A percentile compares a stretch with the other conserved stretches of the same genome.
These are phyloP conservation scores for Leccinum arenicola DNA, from an alignment of 768 basidiomycete genomes.

Conservation along the genomic window DNA sequence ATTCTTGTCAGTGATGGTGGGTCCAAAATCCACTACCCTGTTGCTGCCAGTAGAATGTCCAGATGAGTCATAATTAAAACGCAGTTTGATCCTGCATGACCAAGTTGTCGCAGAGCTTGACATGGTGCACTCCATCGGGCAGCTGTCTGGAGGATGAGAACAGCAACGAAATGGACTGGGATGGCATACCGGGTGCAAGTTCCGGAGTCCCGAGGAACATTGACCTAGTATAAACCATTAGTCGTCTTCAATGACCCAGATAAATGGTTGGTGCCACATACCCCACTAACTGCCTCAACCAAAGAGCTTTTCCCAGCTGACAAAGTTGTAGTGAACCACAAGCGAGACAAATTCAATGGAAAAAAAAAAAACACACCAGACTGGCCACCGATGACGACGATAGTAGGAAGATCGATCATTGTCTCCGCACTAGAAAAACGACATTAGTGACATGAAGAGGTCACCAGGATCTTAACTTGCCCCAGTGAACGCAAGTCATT, in stretches of 20 bases:
- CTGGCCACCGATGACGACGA: conserved; percentile 56
- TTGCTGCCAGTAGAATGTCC: conserved; percentile 22
- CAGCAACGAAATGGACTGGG: background rate
- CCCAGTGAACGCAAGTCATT: conserved; percentile 41
- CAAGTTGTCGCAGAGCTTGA: conserved; percentile 37
- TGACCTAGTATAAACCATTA: conserved; percentile 39
- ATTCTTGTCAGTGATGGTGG: conserved; percentile 26
- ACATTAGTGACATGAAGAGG: background rate
- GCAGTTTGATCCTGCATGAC: conserved; percentile 46
- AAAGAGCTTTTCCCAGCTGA: conserved; percentile 60
- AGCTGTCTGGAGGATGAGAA: conserved; percentile 31
- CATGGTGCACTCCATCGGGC: conserved; percentile 54
- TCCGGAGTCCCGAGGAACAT: conserved; percentile 58
- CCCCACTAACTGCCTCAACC: conserved; percentile 56
- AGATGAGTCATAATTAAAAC: conserved; percentile 29
- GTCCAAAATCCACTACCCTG: conserved; percentile 28
- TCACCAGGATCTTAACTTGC: conserved; percentile 18
- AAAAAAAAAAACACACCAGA: conserved; percentile 39
- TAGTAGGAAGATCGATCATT: conserved; percentile 45
- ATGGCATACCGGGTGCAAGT: conserved; percentile 52
- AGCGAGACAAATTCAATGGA: background rate
- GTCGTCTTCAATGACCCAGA: background rate
- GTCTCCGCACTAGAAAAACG: conserved; percentile 33
- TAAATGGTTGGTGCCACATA: conserved; percentile 25
- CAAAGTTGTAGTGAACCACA: background rate